A percentile compares a stretch with the other conserved stretches of the same genome.
Evolutionary conservation across 163 green algal genomes (phyloP).

Genomic region (Scenedesmus sp.): DNA sequence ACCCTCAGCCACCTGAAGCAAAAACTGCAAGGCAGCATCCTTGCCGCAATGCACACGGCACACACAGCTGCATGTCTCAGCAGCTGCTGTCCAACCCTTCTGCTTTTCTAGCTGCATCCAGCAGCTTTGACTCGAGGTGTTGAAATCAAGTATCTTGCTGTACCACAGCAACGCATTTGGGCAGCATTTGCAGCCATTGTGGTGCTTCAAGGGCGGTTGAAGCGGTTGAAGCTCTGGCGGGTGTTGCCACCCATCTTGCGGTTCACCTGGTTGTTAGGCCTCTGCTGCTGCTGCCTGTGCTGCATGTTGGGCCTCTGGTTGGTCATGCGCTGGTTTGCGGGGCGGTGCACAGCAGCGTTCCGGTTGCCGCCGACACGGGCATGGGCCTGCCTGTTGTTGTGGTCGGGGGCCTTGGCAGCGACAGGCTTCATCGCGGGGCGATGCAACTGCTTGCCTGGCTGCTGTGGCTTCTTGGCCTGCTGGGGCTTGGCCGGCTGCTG

Average conservation of each 20-base stretch:
- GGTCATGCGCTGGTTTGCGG: not conserved
- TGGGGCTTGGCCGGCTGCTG: not conserved
- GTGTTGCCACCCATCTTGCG: conserved; percentile 30
- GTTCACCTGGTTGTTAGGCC: not conserved
- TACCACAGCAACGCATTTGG: not conserved
- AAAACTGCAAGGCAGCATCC: not conserved
- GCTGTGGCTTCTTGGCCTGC: not conserved
- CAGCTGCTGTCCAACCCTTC: not conserved
- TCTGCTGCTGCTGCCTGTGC: not conserved
- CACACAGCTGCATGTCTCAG: not conserved
- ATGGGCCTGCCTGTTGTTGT: not conserved
- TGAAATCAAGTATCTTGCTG: not conserved
- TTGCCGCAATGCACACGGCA: not conserved
- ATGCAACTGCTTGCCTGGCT: too few species aligned
- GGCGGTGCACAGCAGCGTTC: not conserved
- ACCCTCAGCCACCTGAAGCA: not conserved
- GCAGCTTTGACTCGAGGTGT: not conserved
- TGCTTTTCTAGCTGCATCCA: not conserved
- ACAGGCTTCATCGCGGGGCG: not conserved
- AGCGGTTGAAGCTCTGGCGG: not conserved
- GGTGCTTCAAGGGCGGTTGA: not conserved
- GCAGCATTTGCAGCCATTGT: not conserved
- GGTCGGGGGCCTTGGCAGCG: not conserved
- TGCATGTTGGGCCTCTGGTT: not conserved
- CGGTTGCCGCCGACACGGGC: not conserved